Conservation (phyloP, 1,284 basidiomycete species). For the Phylloporus gajari region DNA sequence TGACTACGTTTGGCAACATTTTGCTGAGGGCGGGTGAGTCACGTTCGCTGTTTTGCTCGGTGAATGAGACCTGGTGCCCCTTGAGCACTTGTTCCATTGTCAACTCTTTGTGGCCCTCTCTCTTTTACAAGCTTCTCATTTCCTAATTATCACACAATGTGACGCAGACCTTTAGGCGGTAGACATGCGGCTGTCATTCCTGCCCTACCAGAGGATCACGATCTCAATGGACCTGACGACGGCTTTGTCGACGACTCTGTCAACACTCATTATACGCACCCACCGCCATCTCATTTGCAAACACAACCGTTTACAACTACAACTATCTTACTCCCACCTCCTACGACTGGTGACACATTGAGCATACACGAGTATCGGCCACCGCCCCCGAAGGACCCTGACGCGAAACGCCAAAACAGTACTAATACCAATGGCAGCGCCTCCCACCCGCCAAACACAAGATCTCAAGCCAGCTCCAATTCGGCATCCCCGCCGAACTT, state of each 20-base stretch:
- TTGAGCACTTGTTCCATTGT: constrained; percentile 17
- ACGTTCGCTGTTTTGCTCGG: constrained; percentile 25
- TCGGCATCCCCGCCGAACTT: constrained; percentile 31
- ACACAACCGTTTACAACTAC: constrained; percentile 43
- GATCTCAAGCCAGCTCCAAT: constrained; percentile 23
- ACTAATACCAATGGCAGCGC: constrained; percentile 12
- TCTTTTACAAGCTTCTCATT: constrained; percentile 38
- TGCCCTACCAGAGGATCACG: constrained; percentile 76
- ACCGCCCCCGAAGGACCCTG: constrained; percentile 32
- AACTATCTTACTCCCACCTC: constrained; percentile 45
- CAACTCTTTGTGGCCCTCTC: constrained; percentile 31
- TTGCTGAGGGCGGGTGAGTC: constrained; percentile 82
- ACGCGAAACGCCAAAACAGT: constrained; percentile 33
- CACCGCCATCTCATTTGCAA: constrained; percentile 31
- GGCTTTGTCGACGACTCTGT: constrained; percentile 39
- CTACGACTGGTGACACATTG: constrained; percentile 35
- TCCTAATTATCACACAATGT: constrained; percentile 47
- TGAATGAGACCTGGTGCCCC: constrained; percentile 21
- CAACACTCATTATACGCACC: constrained; percentile 31
- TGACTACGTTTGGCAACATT: constrained; percentile 86
- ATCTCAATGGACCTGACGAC: constrained; percentile 54
- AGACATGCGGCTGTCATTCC: constrained; percentile 81
- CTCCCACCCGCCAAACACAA: constrained; percentile 22
- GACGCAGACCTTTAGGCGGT: constrained; percentile 73
- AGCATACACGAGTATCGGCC: constrained; percentile 48